Base-by-base conservation (phyloP, 1,139 yeast genomes). In the Fermentozyma sake region DNA sequence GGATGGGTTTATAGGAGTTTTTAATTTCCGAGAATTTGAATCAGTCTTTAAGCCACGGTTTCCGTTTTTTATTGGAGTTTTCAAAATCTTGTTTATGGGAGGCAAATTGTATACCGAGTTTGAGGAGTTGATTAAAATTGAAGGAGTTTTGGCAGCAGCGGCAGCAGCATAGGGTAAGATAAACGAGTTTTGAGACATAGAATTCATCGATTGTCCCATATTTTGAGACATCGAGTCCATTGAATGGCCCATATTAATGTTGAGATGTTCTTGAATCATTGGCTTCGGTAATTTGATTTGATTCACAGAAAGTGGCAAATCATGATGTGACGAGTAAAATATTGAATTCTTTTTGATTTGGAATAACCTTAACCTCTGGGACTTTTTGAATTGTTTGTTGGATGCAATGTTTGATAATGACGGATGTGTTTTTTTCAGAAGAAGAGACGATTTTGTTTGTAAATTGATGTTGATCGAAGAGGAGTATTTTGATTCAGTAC, bases 41-140 rank as follows among this genome's bases (percentile, higher is more conserved):
- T n/a, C n/a, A n/a, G n/a, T n/a, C n/a, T n/a, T n/a, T n/a, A n/a
- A n/a, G n/a, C n/a, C n/a, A n/a, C n/a, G n/a, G n/a, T n/a, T n/a
- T n/a, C n/a, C 48, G 35, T 52, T 50, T 44, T 61, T 56, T 37
- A 65, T 58, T 17, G 73, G 73, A 3, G 73, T 67, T 35, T 64
- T 64, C 42, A 67, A 57, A 28, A 67, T 66, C 38, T 63, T 66
- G 38, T 60, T 61, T 30, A 67, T 66, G 15, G 71, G 51, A 14
- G 73, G 73, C 29, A 61, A 49, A 22, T 25, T 30, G 22, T 32
- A 26, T 27, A 24, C 26, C 34, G 22, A 13, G 12, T n/a, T 24
- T 16, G 18, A n/a, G 11, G 8, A 18, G 14, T 17, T 11, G 12
- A 16, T 15, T 12, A 12, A 13, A 18, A 11, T 13, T 8, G 18